Conservation (phyloP, 176 grass and related monocot species). For the Aegilops sharonensis region DNA sequence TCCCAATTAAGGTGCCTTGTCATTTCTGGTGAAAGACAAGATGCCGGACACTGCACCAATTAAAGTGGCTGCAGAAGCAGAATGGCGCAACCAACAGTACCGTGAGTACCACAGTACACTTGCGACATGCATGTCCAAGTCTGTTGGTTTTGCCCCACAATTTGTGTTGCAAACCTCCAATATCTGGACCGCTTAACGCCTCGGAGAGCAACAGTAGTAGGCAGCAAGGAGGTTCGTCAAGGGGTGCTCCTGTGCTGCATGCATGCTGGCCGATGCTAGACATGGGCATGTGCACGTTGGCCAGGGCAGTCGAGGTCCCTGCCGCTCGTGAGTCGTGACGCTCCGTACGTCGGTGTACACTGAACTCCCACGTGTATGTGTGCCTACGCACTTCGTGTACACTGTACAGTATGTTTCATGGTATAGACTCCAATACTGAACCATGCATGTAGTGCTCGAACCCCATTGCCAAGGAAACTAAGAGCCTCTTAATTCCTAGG, state of each 20-base stretch:
- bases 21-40: slow-evolving; percentile 24
- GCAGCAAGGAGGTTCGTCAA: background rate
- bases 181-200: too few relatives aligned
- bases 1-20: slow-evolving; percentile 11
- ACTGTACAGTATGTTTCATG: background rate
- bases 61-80: background rate
- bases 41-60: background rate
- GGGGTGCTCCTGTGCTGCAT: background rate
- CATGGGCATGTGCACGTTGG: background rate
- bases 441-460: background rate
- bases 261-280: slow-evolving; percentile 18
- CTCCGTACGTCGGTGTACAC: background rate
- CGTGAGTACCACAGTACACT: background rate
- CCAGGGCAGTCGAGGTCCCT: background rate
- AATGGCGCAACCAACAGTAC: background rate
- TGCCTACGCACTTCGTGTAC: background rate
- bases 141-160: background rate
- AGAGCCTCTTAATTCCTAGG: too few relatives aligned
- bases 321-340: background rate
- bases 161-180: background rate
- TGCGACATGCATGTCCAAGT: background rate
- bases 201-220: background rate
- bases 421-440: background rate
- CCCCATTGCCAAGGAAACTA: background rate
- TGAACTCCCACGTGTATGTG: background rate